Evolutionary conservation across 139 green algal species (phyloP).

Genomic region (Chlorella sp.): DNA sequence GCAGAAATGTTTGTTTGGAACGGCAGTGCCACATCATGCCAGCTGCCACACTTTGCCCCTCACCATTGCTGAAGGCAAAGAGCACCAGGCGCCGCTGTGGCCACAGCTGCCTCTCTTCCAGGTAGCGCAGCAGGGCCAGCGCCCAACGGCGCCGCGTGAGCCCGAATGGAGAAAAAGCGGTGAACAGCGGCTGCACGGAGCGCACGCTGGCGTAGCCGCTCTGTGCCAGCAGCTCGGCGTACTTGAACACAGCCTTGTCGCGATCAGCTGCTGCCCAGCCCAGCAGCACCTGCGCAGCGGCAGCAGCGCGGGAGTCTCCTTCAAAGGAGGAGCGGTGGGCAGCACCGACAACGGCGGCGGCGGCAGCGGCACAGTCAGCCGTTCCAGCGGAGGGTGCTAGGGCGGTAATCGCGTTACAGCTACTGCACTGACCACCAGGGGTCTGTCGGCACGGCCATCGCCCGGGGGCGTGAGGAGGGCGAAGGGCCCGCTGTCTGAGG

Average conservation of each 20-base stretch:
- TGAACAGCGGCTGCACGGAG: neutral
- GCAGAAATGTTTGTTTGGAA: too few relatives aligned
- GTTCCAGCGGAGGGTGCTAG: too few relatives aligned
- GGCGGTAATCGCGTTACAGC: too few relatives aligned
- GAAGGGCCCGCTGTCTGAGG: too few relatives aligned
- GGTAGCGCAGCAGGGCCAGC: constrained; percentile 1
- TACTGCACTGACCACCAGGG: too few relatives aligned
- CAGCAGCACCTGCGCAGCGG: constrained; percentile 15
- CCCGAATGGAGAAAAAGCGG: constrained; percentile 18
- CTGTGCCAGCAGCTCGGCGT: constrained; percentile 23
- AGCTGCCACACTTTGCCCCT: neutral
- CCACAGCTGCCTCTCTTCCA: neutral
- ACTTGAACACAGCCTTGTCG: constrained; percentile 30
- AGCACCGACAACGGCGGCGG: neutral
- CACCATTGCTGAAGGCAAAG: constrained; percentile 32
- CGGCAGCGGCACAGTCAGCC: neutral
- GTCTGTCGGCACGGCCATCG: too few relatives aligned
- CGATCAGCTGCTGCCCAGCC: constrained; percentile 12
- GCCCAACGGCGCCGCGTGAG: neutral
- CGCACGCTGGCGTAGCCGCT: constrained; percentile 10
- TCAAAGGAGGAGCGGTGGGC: neutral
- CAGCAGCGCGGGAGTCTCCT: too few relatives aligned
- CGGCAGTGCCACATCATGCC: too few relatives aligned
- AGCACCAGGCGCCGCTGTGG: constrained; percentile 21
- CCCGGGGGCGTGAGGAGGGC: too few relatives aligned